Evolutionary conservation across 116 monocot species (phyloP), one percentile per base, ranked within the genome.

Genomic region (Cymodocea nodosa): DNA sequence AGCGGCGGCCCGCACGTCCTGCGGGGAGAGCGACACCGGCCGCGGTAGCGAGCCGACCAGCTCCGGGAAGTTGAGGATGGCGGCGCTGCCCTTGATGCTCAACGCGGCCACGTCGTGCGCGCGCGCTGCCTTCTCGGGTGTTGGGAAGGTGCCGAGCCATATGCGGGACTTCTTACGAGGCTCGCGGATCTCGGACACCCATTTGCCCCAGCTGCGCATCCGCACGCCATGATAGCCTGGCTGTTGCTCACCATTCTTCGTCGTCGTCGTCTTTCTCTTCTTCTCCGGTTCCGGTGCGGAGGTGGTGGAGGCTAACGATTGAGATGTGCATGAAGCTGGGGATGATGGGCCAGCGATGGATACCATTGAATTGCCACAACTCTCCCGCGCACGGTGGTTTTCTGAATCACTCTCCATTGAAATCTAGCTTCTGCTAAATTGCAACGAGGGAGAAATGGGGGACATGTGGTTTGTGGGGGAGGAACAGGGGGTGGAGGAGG

Each of bases 121-220:
- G 19, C 82, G 74, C 0, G 82, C 82, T 0, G 82, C 82, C 82
- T 78, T 82, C 75, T 82, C 82, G 48, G 82, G 60, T 3, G 78
- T 78, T 3, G 83, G 76, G 70, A 79, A 83, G 51, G 83, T 83
- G 25, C 83, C 83, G 53, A 83, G 83, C 83, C 83, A 83, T 66
- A 83, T 83, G 24, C 83, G 75, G 12, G 83, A 76, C 61, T 83
- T 79, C 71, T 79, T 79, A 15, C 68, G 65, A 0, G 83, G 83
- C 76, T 83, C 83, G 0, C 83, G 76, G 70, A 79, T 79, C 68
- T 83, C 83, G 23, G 79, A 79, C 57, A 83, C 83, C 83, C 83
- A 83, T 74, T 79, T 79, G 17, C 82, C 82, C 82, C 82, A 82
- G 17, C 49, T 56, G 25, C 82, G 74, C 82, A 74, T 78, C 49